Conservation (phyloP, 2,329 filamentous ascomycete species). For the Ascochyta clinopodiicola region DNA sequence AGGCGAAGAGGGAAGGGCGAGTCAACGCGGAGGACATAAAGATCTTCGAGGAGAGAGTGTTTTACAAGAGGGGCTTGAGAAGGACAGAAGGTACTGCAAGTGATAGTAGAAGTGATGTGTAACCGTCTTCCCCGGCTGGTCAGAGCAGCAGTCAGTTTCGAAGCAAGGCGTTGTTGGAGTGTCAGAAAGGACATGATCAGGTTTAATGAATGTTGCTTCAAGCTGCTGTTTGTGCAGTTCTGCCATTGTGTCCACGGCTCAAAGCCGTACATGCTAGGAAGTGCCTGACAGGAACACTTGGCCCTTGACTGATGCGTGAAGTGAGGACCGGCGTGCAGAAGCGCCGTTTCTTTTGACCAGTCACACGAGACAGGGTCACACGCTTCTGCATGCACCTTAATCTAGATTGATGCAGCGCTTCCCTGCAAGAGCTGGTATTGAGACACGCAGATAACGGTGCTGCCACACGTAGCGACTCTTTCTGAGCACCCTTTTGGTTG, state of each 20-base stretch:
- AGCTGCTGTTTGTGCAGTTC: background rate
- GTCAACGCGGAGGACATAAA: conserved; percentile 27
- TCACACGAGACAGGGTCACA: conserved; percentile 33
- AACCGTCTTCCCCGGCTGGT: background rate
- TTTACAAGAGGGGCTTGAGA: conserved; percentile 16
- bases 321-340: background rate
- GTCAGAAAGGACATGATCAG: background rate
- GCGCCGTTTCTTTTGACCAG: conserved; percentile 22
- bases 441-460: conserved; percentile 8
- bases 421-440: conserved; percentile 15
- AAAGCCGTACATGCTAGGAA: background rate
- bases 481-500: background rate
- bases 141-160: too few relatives aligned
- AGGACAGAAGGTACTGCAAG: background rate
- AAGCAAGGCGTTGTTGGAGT: background rate
- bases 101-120: background rate
- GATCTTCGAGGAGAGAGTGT: conserved; percentile 26
- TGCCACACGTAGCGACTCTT: conserved; percentile 10
- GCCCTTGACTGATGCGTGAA: background rate
- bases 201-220: background rate
- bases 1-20: conserved; percentile 24
- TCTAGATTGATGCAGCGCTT: conserved; percentile 13
- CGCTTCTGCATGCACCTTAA: conserved; percentile 23
- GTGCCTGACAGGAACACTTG: background rate
- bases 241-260: too few relatives aligned